phyloP scores from a whole-genome alignment of 2,329 filamentous ascomycete genomes.

The Neopestalotiopsis clavispora region DNA sequence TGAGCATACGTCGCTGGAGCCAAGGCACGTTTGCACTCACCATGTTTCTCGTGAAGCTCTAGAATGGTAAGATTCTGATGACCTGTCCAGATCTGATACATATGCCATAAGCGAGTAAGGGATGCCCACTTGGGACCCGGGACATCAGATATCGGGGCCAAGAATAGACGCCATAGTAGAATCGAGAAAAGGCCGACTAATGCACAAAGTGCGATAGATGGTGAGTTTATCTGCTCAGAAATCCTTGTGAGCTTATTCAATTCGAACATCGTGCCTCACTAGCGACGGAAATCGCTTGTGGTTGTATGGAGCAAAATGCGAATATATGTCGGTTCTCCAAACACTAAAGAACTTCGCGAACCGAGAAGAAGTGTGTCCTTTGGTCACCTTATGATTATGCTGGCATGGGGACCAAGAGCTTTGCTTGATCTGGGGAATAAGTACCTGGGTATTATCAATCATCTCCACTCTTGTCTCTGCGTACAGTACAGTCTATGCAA shows the following conservation, averaged over 20 bases:
- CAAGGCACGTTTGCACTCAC: not conserved
- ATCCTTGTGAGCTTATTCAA: not conserved
- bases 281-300: not conserved
- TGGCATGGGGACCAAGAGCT: too few relatives aligned
- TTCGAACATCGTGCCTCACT: not conserved
- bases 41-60: slow-evolving; percentile 19
- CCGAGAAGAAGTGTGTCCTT: too few relatives aligned
- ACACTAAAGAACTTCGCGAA: too few relatives aligned
- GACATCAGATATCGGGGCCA: slow-evolving; percentile 15
- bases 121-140: slow-evolving; percentile 19
- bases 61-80: slow-evolving; percentile 15
- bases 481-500: too few relatives aligned
- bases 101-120: slow-evolving; percentile 21
- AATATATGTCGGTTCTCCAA: not conserved
- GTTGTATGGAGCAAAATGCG: not conserved
- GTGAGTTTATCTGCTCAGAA: not conserved
- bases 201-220: not conserved
- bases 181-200: not conserved
- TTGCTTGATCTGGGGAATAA: too few relatives aligned
- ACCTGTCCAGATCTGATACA: slow-evolving; percentile 17
- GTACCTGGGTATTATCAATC: too few relatives aligned
- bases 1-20: not conserved
- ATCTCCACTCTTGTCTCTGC: too few relatives aligned
- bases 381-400: too few relatives aligned
- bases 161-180: slow-evolving; percentile 13